phyloP scores from a whole-genome alignment of 352 stramenopile genomes.

The Phytophthora fragariae region DNA sequence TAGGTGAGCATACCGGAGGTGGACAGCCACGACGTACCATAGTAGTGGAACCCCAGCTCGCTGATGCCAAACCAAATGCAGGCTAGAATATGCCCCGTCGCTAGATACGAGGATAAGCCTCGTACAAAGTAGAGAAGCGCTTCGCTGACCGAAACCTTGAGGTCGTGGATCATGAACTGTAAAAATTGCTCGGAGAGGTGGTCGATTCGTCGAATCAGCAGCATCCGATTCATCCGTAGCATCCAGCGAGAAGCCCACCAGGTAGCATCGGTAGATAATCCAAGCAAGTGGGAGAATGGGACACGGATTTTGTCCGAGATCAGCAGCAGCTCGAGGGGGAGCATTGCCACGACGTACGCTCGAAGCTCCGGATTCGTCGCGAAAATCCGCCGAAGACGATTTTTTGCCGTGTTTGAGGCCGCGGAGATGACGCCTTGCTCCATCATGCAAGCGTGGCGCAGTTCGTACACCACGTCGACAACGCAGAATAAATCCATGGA shows the following conservation, averaged over 20 bases:
- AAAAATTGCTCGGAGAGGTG: conserved; percentile 57
- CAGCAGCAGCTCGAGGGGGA: conserved; percentile 57
- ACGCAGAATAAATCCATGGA: conserved; percentile 56
- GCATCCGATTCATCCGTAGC: conserved; percentile 67
- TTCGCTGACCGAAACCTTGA: conserved; percentile 58
- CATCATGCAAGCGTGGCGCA: conserved; percentile 35
- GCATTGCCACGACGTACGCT: conserved; percentile 45
- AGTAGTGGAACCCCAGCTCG: conserved; percentile 51
- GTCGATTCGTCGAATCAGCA: conserved; percentile 51
- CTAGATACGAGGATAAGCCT: conserved; percentile 53
- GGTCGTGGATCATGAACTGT: conserved; percentile 67
- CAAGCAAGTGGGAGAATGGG: conserved; percentile 10
- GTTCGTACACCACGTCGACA: conserved; percentile 45
- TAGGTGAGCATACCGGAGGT: conserved; percentile 62
- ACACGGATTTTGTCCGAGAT: conserved; percentile 26
- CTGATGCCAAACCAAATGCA: conserved; percentile 66
- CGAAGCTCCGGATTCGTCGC: conserved; percentile 38
- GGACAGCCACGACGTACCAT: conserved; percentile 49
- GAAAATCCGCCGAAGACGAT: background rate
- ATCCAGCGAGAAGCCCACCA: conserved; percentile 56
- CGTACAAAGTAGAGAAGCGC: conserved; percentile 50
- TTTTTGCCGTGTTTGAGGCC: background rate
- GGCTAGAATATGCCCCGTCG: conserved; percentile 68
- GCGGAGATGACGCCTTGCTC: conserved; percentile 14
- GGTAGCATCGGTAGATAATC: conserved; percentile 1